Evolutionary conservation across 163 green algal genomes (phyloP), one percentile per base, ranked within the genome.

Genomic region (Prototheca cutis): DNA sequence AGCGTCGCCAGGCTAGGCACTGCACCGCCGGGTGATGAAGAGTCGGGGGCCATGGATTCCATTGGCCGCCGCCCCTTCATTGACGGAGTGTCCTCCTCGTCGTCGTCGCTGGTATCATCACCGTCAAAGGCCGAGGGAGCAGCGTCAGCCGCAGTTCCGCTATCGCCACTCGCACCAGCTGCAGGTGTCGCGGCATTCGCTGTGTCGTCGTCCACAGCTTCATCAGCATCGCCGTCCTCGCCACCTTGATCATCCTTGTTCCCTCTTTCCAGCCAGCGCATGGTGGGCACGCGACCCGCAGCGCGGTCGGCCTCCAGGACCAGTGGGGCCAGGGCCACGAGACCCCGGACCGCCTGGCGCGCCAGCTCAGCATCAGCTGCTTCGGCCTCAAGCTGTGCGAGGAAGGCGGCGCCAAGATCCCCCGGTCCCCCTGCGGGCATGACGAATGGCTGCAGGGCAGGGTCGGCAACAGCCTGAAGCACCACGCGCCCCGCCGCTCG

Each of bases 261-360:
- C 42, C 17, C 42, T 25, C 17, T 45, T 45, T 10, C 36, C 36
- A 51, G 42, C 42, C 42, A 51, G 10, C 6, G 13, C 13, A 21
- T 24, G 13, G 49, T 53, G 3, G 36, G 42, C 42, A 71, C 53
- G 24, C 55, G 53, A 17, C 69, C 66, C 28, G 66, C 65, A 7
- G 59, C 63, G 18, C 17, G 40, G 40, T 81, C 75, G 6, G 40
- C 61, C 2, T 66, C 58, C n/a, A 66, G 55, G 64, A 90, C 75
- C 5, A 40, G 36, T 5, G 40, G 58, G 6, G 75, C 70, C 23
- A 92, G 64, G 28, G 73, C 72, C 5, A 82, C 81, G 3, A 96
- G 60, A 65, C 85, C 90, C 74, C 93, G 94, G 28, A 93, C 78
- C 0, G 80, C 77, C 70, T 93, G 68, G 57, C 59, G 52, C 24